Conservation (phyloP, 2,329 filamentous ascomycete genomes). For the Huntiella moniliformis region DNA sequence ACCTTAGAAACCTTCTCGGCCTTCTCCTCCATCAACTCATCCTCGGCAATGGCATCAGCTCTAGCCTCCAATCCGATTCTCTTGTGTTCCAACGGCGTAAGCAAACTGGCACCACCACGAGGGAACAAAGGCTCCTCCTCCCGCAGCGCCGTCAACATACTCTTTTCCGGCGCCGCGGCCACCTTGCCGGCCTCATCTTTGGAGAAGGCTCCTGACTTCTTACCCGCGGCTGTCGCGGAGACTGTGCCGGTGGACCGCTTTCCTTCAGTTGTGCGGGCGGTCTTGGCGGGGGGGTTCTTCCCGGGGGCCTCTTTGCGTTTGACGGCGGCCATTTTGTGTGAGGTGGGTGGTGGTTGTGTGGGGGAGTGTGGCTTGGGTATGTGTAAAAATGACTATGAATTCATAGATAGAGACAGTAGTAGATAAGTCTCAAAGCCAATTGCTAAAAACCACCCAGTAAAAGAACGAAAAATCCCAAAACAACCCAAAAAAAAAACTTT, state of each 20-base stretch:
- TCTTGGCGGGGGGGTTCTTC: slow-evolving; percentile 29
- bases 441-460: too few species aligned
- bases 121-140: slow-evolving; percentile 85
- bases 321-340: slow-evolving; percentile 29
- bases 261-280: slow-evolving; percentile 24
- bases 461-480: background rate
- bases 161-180: slow-evolving; percentile 17
- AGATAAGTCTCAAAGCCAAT: too few species aligned
- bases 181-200: slow-evolving; percentile 20
- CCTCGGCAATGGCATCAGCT: slow-evolving; percentile 78
- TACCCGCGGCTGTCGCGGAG: slow-evolving; percentile 12
- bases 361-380: background rate
- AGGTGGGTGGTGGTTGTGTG: background rate
- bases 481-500: background rate
- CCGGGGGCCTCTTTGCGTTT: slow-evolving; percentile 40
- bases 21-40: slow-evolving; percentile 19
- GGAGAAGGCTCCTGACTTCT: slow-evolving; percentile 18
- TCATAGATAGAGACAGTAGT: too few species aligned
- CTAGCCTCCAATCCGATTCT: slow-evolving; percentile 90
- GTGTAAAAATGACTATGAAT: too few species aligned
- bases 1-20: slow-evolving; percentile 6
- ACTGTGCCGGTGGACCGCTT: slow-evolving; percentile 15
- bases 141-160: slow-evolving; percentile 30
- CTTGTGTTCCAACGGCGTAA: slow-evolving; percentile 89
- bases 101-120: slow-evolving; percentile 71